Evolutionary conservation across 768 basidiomycete genomes (phyloP).

Genomic region (Leccinum olivaceopallidum): DNA sequence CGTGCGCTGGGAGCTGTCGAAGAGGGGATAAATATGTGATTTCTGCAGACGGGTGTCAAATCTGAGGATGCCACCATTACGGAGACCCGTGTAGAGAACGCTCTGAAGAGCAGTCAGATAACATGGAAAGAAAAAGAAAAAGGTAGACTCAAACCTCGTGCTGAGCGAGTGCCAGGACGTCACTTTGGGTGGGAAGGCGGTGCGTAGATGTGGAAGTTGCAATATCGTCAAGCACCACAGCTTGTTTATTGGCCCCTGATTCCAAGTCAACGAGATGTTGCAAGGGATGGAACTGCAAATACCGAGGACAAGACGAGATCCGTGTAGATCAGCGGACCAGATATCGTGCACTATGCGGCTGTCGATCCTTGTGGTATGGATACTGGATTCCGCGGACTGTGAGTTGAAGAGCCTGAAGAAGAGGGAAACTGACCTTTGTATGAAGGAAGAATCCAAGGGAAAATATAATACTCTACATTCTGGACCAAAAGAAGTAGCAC

Average conservation of each 20-base stretch:
- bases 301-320: conserved; percentile 55
- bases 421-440: conserved; percentile 37
- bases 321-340: conserved; percentile 53
- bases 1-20: conserved; percentile 35
- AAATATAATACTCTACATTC: conserved; percentile 44
- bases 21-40: conserved; percentile 39
- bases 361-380: conserved; percentile 32
- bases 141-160: conserved; percentile 39
- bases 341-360: conserved; percentile 51
- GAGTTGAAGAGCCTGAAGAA: neutral
- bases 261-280: neutral
- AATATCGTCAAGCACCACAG: conserved; percentile 53
- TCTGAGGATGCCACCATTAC: conserved; percentile 57
- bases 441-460: conserved; percentile 41
- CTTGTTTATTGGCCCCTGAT: conserved; percentile 54
- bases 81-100: conserved; percentile 53
- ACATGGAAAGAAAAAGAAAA: neutral
- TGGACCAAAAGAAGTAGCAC: conserved; percentile 59
- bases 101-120: conserved; percentile 35
- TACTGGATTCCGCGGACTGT: conserved; percentile 9
- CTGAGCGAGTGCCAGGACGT: conserved; percentile 63
- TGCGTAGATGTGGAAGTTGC: conserved; percentile 37
- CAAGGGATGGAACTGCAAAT: neutral
- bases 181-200: conserved; percentile 54
- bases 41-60: conserved; percentile 56